Base-by-base conservation (phyloP, 306 rosid genomes). In the Fragaria iinumae region DNA sequence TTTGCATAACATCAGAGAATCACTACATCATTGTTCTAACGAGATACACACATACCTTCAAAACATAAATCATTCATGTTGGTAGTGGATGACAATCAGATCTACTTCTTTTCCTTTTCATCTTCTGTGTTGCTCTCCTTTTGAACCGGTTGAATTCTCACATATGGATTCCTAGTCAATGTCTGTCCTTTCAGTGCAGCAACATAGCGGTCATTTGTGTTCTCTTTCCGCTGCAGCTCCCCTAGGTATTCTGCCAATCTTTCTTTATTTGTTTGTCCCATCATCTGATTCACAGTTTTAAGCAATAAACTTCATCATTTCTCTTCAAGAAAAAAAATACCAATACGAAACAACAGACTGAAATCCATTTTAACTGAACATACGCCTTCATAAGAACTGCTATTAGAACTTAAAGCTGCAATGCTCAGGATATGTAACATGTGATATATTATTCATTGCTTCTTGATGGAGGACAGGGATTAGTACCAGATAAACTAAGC, bases 171-270 rank as follows among this genome's bases (percentile, higher is more conserved):
- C 74, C 97, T 84, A 5, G 97, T 92, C 83, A 88, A 76, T 2
- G 97, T 95, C 78, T 95, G 91, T 76, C 97, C 92, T 83, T 76
- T 87, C 69, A 92, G 81, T 70, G 97, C 98, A 69, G 96, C 97
- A 75, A 92, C 91, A 75, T 89, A 95, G n/a, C 93, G 93, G 69
- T 92, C 97, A 71, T 95, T 89, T 56, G 97, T 90, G 77, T 95
- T 84, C 85, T 94, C 97, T 71, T 94, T 90, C 82, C 95, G 25
- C 84, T 86, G 91, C 80, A 94, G 80, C 91, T 93, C 98, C 47
- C 96, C 94, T 1, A 94, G 93, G 73, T 57, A 92, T 80, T 95
- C 98, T 9, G 90, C 96, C 72, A 92, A 80, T 43, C 98, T 88
- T 73, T 92, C 97, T 68, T 81, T 89, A 62, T 95, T 95, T 34